Base-by-base conservation (phyloP, 108 stramenopile genomes). In the Cyclotella distinguenda region DNA sequence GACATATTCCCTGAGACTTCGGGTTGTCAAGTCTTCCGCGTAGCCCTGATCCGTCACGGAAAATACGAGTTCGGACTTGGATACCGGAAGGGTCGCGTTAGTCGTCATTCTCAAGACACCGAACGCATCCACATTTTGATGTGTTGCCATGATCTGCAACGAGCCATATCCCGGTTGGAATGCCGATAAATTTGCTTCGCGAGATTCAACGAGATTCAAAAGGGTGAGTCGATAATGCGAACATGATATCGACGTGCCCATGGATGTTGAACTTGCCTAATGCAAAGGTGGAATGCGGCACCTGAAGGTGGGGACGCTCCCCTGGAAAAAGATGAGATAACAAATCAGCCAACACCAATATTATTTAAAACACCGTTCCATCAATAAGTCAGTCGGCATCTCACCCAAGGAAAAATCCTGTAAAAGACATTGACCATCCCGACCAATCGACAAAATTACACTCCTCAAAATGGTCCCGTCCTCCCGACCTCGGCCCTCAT, bases 171-270 rank as follows among this genome's bases (percentile, higher is more conserved):
- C 88, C 10, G 64, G 43, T 67, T 89, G 88, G 68, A 89, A 93
- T 6, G 91, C 87, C 7, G 91, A 89, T 22, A 89, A 64, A 49
- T 87, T 89, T n/a, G 91, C 88, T n/a, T n/a, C n/a, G n/a, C n/a
- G n/a, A n/a, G n/a, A n/a, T n/a, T n/a, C n/a, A n/a, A n/a, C n/a
- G n/a, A n/a, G n/a, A n/a, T n/a, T n/a, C n/a, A n/a, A n/a, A n/a
- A n/a, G n/a, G n/a, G n/a, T n/a, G n/a, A n/a, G n/a, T n/a, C n/a
- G n/a, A n/a, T n/a, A n/a, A n/a, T n/a, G n/a, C n/a, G n/a, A n/a
- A n/a, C n/a, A n/a, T n/a, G n/a, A n/a, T n/a, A n/a, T n/a, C n/a
- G n/a, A n/a, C n/a, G n/a, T n/a, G n/a, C n/a, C n/a, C n/a, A n/a
- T n/a, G n/a, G n/a, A n/a, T n/a, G n/a, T n/a, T n/a, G n/a, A n/a